Conservation (phyloP, 2,329 filamentous ascomycete genomes). For the Fonsecaea pugnacius region DNA sequence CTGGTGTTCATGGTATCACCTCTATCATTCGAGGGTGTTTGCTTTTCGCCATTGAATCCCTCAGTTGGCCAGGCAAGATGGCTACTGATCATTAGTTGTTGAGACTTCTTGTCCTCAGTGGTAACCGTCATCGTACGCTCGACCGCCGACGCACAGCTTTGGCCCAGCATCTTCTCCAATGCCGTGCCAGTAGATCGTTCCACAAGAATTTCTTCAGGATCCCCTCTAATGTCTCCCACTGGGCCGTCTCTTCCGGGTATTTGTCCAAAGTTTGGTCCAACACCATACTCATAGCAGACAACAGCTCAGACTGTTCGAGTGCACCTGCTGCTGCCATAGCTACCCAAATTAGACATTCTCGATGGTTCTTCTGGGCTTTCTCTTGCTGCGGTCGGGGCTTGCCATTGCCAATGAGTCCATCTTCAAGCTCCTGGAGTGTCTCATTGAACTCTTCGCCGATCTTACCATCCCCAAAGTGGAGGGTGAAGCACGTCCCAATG, state of each 20-base stretch:
- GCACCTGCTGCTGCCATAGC: conserved; percentile 22
- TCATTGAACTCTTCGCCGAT: conserved; percentile 26
- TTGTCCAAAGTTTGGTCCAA: conserved; percentile 25
- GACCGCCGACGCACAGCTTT: conserved; percentile 19
- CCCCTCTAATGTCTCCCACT: conserved; percentile 24
- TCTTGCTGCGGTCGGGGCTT: conserved; percentile 17
- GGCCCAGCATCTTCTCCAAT: conserved; percentile 27
- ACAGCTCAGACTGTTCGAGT: conserved; percentile 20
- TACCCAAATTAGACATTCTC: conserved; percentile 31
- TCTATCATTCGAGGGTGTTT: not conserved
- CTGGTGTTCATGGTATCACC: not conserved
- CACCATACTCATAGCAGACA: conserved; percentile 19
- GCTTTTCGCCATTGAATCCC: not conserved
- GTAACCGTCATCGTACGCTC: conserved; percentile 10
- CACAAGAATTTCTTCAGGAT: conserved; percentile 29
- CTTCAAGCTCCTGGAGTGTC: conserved; percentile 26
- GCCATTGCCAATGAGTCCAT: conserved; percentile 21
- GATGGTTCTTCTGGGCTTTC: conserved; percentile 9
- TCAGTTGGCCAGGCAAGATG: not conserved
- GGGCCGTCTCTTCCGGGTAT: conserved; percentile 24
- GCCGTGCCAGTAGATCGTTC: conserved; percentile 22
- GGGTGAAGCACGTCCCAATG: conserved; percentile 27
- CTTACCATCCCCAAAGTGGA: conserved; percentile 22
- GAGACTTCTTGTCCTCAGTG: not conserved
- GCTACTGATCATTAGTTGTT: conserved; percentile 1